A percentile compares a stretch with the other conserved stretches of the same genome.
Evolutionary conservation across 208 protist species (phyloP).

Genomic region (Porcisia deanei): DNA sequence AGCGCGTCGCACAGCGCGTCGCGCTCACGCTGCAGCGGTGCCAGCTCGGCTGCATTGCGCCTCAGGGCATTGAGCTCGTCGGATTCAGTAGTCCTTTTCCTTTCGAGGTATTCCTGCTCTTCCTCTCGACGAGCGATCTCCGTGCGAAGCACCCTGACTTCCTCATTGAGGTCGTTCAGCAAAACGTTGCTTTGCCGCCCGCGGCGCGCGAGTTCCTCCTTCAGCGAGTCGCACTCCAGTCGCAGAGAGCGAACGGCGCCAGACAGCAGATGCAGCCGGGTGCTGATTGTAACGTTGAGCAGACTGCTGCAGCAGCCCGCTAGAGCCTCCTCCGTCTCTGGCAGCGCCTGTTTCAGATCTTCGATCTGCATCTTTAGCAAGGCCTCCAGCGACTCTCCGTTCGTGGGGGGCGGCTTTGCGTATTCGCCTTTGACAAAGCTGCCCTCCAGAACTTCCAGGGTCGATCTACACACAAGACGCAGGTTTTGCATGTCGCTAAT

Average conservation of each 20-base stretch:
- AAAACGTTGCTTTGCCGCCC: constrained; percentile 37
- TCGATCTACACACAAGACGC: constrained; percentile 25
- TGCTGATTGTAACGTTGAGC: constrained; percentile 31
- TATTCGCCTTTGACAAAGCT: constrained; percentile 18
- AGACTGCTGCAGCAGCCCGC: constrained; percentile 17
- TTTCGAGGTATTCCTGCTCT: constrained; percentile 3
- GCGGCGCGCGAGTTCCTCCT: constrained; percentile 43
- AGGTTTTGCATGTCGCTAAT: constrained; percentile 58
- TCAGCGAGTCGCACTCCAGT: constrained; percentile 43
- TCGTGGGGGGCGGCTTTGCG: constrained; percentile 8
- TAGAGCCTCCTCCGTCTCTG: constrained; percentile 45
- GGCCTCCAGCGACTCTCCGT: constrained; percentile 20
- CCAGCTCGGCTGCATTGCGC: constrained; percentile 16
- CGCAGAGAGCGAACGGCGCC: constrained; percentile 38
- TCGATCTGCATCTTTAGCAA: constrained; percentile 38
- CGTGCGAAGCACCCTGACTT: constrained; percentile 24
- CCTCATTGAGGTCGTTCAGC: constrained; percentile 25
- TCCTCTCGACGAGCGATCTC: constrained; percentile 11
- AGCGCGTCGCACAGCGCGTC: constrained; percentile 36
- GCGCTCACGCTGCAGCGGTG: constrained; percentile 33
- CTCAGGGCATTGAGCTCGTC: constrained; percentile 24
- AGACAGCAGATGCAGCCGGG: constrained; percentile 37
- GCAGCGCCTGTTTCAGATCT: constrained; percentile 45
- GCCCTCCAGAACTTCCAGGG: constrained; percentile 54
- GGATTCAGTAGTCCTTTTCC: not conserved